phyloP scores from a whole-genome alignment of 495 filamentous ascomycete species.

The Hyphodiscus hymeniophilus region DNA sequence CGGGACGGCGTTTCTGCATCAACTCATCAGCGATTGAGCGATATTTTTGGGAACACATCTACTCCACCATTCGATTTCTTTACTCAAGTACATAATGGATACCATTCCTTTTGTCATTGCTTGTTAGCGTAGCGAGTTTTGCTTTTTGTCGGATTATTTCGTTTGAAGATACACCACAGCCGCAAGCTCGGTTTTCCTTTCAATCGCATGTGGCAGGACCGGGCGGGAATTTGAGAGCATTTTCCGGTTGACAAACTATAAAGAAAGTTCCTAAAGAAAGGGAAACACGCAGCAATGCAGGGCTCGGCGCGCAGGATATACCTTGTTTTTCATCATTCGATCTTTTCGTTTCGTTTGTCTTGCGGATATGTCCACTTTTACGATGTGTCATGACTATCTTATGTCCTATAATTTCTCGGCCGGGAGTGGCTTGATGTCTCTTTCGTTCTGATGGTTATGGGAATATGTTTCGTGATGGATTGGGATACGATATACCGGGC shows the following conservation, averaged over 20 bases:
- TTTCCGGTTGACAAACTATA: conserved; percentile 16
- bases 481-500: conserved; percentile 19
- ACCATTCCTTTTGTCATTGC: conserved; percentile 21
- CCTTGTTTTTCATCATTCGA: conserved; percentile 18
- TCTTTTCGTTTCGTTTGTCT: conserved; percentile 20
- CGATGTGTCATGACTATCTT: conserved; percentile 12
- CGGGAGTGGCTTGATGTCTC: conserved; percentile 23
- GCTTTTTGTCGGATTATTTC: conserved; percentile 13
- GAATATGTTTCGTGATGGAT: conserved; percentile 1
- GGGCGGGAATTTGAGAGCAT: conserved; percentile 20
- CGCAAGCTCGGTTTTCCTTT: conserved; percentile 24
- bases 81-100: conserved; percentile 24
- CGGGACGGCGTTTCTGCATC: conserved; percentile 21
- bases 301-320: conserved; percentile 22
- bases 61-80: conserved; percentile 12
- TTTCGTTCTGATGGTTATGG: conserved; percentile 14
- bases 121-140: conserved; percentile 24
- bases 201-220: conserved; percentile 21
- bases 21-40: conserved; percentile 23
- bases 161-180: conserved; percentile 14
- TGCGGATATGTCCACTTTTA: conserved; percentile 15
- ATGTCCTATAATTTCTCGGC: conserved; percentile 6
- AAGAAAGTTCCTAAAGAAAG: conserved; percentile 21
- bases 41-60: conserved; percentile 21
- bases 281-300: conserved; percentile 27